A percentile compares a stretch with the other conserved stretches of the same genome.
These are phyloP conservation scores for Pyrenula massariospora DNA, from an alignment of 495 filamentous ascomycete species.

Conservation along the genomic window DNA sequence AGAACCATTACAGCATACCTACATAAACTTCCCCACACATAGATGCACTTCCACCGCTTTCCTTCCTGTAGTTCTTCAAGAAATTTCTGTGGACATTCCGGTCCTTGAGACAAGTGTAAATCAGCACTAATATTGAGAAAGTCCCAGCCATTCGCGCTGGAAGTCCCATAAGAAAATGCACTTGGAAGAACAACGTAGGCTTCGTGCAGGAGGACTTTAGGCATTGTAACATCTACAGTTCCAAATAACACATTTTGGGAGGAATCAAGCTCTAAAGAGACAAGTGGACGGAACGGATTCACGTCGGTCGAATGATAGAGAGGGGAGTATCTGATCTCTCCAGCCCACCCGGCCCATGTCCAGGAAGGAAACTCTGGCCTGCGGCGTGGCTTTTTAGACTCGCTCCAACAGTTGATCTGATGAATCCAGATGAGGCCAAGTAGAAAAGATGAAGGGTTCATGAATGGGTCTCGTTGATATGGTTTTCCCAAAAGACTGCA, in stretches of 20 bases:
- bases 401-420: background rate
- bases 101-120: background rate
- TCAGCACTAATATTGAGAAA: background rate
- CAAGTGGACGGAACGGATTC: background rate
- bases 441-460: too few species aligned
- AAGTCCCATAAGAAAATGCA: background rate
- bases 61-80: background rate
- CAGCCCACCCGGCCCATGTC: constrained; percentile 15
- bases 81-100: background rate
- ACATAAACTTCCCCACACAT: too few species aligned
- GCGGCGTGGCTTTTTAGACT: constrained; percentile 19
- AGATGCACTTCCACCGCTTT: background rate
- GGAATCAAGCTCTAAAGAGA: background rate
- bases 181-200: background rate
- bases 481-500: background rate
- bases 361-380: constrained; percentile 13
- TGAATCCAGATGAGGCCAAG: background rate
- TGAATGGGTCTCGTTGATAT: too few species aligned
- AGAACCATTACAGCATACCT: too few species aligned
- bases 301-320: background rate
- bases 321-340: background rate
- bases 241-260: background rate
- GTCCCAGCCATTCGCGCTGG: background rate
- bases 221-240: background rate
- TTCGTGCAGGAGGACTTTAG: background rate